Evolutionary conservation across 805 yeast genomes (phyloP).

Genomic region (Hanseniaspora guilliermondii): DNA sequence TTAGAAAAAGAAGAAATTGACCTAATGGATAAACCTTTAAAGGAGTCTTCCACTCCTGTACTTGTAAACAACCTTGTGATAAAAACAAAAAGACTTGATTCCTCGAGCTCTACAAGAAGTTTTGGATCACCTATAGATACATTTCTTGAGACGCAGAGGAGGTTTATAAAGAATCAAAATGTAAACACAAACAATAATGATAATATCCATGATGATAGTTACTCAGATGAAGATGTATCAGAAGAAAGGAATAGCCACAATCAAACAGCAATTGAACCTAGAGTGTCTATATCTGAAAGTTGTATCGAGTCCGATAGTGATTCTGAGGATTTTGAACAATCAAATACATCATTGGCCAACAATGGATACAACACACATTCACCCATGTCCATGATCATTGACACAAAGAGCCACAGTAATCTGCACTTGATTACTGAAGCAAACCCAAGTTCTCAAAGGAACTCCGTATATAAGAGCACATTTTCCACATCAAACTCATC

Average conservation of each 20-base stretch:
- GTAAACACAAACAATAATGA: not conserved
- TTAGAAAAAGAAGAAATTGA: no score
- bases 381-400: not conserved
- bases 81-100: constrained; percentile 5
- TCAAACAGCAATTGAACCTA: not conserved
- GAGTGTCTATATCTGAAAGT: constrained; percentile 9
- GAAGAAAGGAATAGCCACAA: no score
- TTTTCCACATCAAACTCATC: not conserved
- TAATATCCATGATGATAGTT: not conserved
- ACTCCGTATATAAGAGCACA: not conserved
- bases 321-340: not conserved
- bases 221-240: no score
- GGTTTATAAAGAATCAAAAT: not conserved
- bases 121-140: constrained; percentile 9
- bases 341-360: not conserved
- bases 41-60: not conserved
- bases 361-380: not conserved
- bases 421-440: not conserved
- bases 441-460: not conserved
- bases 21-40: not conserved
- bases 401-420: not conserved
- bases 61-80: not conserved
- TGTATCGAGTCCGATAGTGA: constrained; percentile 10
- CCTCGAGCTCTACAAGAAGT: constrained; percentile 2
- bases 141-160: constrained; percentile 2